Base-by-base conservation (phyloP, 257 asterid species). In the Buddleja alternifolia region DNA sequence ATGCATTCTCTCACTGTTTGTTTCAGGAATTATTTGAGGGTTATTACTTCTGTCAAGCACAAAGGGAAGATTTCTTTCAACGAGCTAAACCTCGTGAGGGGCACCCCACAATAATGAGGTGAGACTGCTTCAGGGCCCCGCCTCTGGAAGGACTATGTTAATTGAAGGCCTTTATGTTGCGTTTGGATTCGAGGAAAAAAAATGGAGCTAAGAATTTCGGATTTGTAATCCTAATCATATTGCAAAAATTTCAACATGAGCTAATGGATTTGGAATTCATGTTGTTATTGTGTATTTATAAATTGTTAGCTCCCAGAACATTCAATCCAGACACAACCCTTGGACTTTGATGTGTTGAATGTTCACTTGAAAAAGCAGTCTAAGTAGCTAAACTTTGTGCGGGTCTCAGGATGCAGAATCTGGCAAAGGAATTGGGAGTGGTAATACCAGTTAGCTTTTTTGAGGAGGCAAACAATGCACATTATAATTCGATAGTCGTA, bases 391-490 rank as follows among this genome's bases (percentile, higher is more conserved):
- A 47, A 63, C 41, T 25, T n/a, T n/a, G n/a, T 66, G 23, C 56
- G 63, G 45, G 62, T 73, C 59, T 56, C 83, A 94, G 98, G 85
- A 86, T 94, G 98, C 97, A 91, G 72, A 88, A 81, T 39, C 88
- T 94, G 80, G 99, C 97, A 0, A 94, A 87, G 71, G 99, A 91
- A 76, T 71, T 94, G 81, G 92, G 93, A 57, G 96, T 91, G 5
- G 99, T 89, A 20, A 81, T 94, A 72, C 99, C 99, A n/a, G 95
- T 94, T 58, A 94, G 99, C 84, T 91, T 94, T 73, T 94, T 94
- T 64, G 98, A 89, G 85, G 97, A 89, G 81, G 96, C 97, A 73
- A 94, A 91, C 80, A 91, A 87, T 71, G 97, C 97, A n/a, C 97
- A 94, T 80, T 91, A 87, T 80, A 94, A 91, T 79, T 94, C 99